These are phyloP conservation scores for Gossypium australe DNA, from an alignment of 345 rosid genomes.

Conservation along the genomic window DNA sequence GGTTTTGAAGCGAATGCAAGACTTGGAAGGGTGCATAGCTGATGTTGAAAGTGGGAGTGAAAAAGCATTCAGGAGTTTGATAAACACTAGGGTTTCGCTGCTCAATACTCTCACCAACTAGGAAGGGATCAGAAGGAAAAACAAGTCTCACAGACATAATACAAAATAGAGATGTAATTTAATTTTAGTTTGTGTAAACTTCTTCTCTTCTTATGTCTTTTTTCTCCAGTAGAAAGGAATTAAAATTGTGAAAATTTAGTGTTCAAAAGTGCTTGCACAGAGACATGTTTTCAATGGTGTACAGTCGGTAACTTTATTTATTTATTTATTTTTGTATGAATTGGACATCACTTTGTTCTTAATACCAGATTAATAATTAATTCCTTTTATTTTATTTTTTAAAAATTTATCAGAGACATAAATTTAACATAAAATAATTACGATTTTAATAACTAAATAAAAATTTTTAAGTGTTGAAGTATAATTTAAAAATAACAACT, in stretches of 20 bases:
- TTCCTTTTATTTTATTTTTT: no score
- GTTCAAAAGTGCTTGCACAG: background rate
- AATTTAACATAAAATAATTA: no score
- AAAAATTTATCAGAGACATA: no score
- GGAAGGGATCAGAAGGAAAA: background rate
- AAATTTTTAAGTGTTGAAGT: no score
- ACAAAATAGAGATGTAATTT: background rate
- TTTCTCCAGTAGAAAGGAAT: background rate
- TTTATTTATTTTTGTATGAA: background rate
- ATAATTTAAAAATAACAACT: no score
- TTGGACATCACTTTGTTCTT: no score
- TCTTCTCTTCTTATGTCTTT: background rate
- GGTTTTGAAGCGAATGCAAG: slow-evolving; percentile 36
- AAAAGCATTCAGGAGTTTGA: slow-evolving; percentile 50
- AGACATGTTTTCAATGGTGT: background rate
- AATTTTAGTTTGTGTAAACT: background rate
- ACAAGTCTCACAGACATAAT: background rate
- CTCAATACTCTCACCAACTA: slow-evolving; percentile 43
- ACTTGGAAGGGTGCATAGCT: slow-evolving; percentile 33
- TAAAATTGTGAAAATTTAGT: background rate
- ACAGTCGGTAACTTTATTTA: background rate
- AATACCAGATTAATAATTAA: no score
- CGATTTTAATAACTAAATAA: no score
- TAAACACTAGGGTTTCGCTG: slow-evolving; percentile 49
- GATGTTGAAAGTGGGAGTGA: slow-evolving; percentile 33